Base-by-base conservation (phyloP, 169 alveolate species). In the Eimeria falciformis region DNA sequence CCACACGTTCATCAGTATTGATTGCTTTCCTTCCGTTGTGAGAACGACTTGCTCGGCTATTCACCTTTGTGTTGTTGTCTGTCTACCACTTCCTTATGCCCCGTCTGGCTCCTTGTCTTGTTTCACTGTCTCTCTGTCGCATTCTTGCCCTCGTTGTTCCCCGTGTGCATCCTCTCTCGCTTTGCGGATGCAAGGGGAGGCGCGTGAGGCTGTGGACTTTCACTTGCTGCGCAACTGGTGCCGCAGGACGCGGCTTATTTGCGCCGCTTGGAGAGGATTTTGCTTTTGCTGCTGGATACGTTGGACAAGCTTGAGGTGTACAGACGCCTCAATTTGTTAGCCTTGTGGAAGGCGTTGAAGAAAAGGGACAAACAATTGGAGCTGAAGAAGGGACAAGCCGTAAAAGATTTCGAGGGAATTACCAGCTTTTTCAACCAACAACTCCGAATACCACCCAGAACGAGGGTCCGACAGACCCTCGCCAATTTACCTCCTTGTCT, bases 251-350 rank as follows among this genome's bases (percentile, higher is more conserved):
- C 85, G 4, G 92, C 86, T 21, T 53, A 86, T 37, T 53, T 66
- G 75, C 75, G 83, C 0, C 92, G 92, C 21, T 75, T 68, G 21
- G 78, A 69, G 43, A 69, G 92, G 12, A 47, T 69, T 1, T 23
- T 86, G 25, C 91, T 97, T 50, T 93, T 96, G 71, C 82, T 97
- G 45, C 95, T 97, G 93, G 97, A 96, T 56, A 87, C 96, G 17
- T 94, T 95, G 85, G 98, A 97, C 83, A 96, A 96, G 50, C 91
- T 97, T 17, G 94, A 95, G 75, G 95, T 94, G 43, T 97, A 96
- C 69, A 86, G 96, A 68, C 92, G 95, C 55, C 58, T 96, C 25
- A 97, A 97, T 83, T 94, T 94, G 21, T 71, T 97, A 47, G 97
- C 98, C 43, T 97, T 96, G 27, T 95, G 93, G 92, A 96, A 97